These are phyloP conservation scores for Trichoderma oligosporum DNA, from an alignment of 2,329 filamentous ascomycete species.

Conservation along the genomic window DNA sequence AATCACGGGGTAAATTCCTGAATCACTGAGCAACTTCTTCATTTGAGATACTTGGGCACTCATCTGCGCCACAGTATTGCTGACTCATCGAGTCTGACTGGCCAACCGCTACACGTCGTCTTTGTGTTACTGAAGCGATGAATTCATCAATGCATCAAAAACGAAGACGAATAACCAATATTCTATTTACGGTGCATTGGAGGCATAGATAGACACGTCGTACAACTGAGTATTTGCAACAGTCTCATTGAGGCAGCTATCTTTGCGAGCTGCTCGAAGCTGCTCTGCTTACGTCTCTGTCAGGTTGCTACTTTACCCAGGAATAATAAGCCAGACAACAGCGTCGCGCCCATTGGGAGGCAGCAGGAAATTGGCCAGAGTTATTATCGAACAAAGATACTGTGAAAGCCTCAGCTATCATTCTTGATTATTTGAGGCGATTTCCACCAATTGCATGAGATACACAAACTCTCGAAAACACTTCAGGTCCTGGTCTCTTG, in stretches of 20 bases:
- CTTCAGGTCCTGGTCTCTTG: not conserved
- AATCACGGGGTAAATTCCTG: no score
- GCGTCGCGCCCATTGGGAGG: not conserved
- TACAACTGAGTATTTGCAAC: not conserved
- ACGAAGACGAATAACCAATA: not conserved
- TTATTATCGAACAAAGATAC: not conserved
- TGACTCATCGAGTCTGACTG: slow-evolving; percentile 21
- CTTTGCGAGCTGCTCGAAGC: not conserved
- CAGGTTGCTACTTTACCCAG: not conserved
- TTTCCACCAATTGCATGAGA: not conserved
- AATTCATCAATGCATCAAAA: slow-evolving; percentile 14
- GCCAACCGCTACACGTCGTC: slow-evolving; percentile 4
- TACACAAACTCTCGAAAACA: not conserved
- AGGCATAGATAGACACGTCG: not conserved
- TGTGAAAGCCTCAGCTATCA: not conserved
- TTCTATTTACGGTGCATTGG: not conserved
- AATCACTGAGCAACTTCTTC: no score
- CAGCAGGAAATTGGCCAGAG: not conserved
- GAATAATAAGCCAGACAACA: not conserved
- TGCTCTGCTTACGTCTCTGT: not conserved
- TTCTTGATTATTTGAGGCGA: not conserved
- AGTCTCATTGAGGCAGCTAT: not conserved
- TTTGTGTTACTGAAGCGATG: not conserved
- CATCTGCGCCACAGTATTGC: slow-evolving; percentile 23
- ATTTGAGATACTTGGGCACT: not conserved